phyloP scores from a whole-genome alignment of 495 filamentous ascomycete species.

The Jackrogersella minutella region DNA sequence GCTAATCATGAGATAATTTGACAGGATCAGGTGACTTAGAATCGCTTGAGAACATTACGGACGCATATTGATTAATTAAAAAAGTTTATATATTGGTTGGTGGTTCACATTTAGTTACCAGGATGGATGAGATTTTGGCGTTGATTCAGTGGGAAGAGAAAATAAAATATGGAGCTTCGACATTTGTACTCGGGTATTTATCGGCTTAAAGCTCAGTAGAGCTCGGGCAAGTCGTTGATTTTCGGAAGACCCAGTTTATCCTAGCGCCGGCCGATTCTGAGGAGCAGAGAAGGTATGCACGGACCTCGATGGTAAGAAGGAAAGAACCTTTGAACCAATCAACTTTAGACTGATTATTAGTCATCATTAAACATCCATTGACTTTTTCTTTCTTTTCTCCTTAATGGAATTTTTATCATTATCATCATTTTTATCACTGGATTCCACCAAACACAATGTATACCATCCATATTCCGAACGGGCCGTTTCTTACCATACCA shows the following conservation, averaged over 20 bases:
- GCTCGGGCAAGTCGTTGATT: not conserved
- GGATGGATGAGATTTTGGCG: slow-evolving; percentile 1
- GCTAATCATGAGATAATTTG: slow-evolving; percentile 8
- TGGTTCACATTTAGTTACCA: slow-evolving; percentile 10
- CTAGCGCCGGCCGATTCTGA: not conserved
- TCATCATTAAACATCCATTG: slow-evolving; percentile 5
- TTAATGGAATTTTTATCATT: not conserved
- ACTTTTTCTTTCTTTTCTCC: not conserved
- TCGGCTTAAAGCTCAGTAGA: slow-evolving; percentile 1
- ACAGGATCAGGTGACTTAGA: not conserved
- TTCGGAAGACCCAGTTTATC: slow-evolving; percentile 13
- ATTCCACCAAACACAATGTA: slow-evolving; percentile 19
- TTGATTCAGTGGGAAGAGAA: slow-evolving; percentile 1
- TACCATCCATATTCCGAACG: slow-evolving; percentile 16
- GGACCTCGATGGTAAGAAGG: not conserved
- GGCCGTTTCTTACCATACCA: slow-evolving; percentile 1
- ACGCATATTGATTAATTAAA: slow-evolving; percentile 14
- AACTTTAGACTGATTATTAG: not conserved
- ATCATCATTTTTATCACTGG: not conserved
- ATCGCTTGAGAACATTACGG: slow-evolving; percentile 11
- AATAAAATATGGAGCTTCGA: slow-evolving; percentile 2
- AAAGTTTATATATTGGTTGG: slow-evolving; percentile 8
- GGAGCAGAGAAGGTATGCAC: too few species aligned
- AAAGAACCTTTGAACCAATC: not conserved
- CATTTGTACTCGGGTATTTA: slow-evolving; percentile 15